Evolutionary conservation across 257 asterid genomes (phyloP), one percentile per base, ranked within the genome.

Genomic region (Eucommia ulmoides): DNA sequence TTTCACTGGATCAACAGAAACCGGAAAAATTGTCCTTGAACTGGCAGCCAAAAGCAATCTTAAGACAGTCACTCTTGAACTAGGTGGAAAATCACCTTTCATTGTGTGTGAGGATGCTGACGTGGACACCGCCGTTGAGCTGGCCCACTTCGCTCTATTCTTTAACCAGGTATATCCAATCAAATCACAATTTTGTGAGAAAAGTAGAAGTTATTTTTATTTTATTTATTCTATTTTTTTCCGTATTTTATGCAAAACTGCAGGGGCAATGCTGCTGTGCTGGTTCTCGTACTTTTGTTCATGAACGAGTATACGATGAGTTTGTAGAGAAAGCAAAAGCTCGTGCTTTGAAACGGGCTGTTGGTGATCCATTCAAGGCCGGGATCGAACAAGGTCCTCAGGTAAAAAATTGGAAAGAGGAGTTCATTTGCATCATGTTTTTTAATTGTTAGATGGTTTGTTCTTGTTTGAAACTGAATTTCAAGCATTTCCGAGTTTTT

Each of bases 221-320:
- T n/a, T n/a, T n/a, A n/a, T n/a, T n/a, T n/a, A n/a, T n/a, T n/a
- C n/a, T 15, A 23, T 35, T 53, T 50, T 20, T 53, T 21, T 25
- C 5, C 44, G 15, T 50, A 15, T 29, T 45, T 6, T 49, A 52
- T 10, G 45, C 45, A 23, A 20, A n/a, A 54, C 23, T 67, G 41
- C 69, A 89, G 99, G 99, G 99, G 41, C 96, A 91, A 77, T 81
- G 96, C 62, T 91, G 99, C 66, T 81, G 95, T 72, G 93, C 99
- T 44, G 99, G 97, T 15, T 91, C 99, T 16, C 59, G 94, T 42
- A 86, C 95, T 16, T 91, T 12, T 56, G 94, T 91, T 25, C 99
- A 91, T 1, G 99, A 91, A 65, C 63, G 74, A 51, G 80, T 91
- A 21, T 83, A 91, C 44, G 97, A 81, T 70, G 94, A 91, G 54